Conservation (phyloP, 2,329 filamentous ascomycete genomes). For the Microcera coccophila region DNA sequence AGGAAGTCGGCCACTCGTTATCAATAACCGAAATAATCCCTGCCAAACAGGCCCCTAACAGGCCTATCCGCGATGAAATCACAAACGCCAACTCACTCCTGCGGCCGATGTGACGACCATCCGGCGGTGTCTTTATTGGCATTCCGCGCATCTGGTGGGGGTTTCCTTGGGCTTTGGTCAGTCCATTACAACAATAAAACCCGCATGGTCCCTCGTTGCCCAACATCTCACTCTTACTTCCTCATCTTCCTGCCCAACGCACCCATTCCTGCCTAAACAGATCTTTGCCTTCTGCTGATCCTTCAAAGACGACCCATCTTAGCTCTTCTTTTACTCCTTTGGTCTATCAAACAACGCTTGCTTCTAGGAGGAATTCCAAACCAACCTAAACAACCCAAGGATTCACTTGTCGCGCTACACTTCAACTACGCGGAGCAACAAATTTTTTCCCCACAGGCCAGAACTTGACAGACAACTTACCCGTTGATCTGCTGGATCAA, state of each 20-base stretch:
- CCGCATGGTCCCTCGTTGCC: constrained; percentile 45
- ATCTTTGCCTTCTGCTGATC: constrained; percentile 21
- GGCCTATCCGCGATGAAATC: constrained; percentile 29
- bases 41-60: constrained; percentile 29
- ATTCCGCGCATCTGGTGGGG: constrained; percentile 22
- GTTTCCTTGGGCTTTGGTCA: constrained; percentile 22
- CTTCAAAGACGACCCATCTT: constrained; percentile 24
- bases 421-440: constrained; percentile 21
- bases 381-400: constrained; percentile 24
- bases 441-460: constrained; percentile 26
- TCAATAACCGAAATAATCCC: constrained; percentile 29
- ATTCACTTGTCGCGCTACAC: constrained; percentile 28
- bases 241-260: constrained; percentile 37
- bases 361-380: constrained; percentile 18
- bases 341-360: constrained; percentile 17
- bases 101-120: constrained; percentile 46
- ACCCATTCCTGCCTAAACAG: constrained; percentile 37
- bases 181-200: constrained; percentile 44
- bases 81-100: constrained; percentile 45
- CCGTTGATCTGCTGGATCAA: constrained; percentile 28
- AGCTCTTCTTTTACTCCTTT: constrained; percentile 12
- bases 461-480: constrained; percentile 25
- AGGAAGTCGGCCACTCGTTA: constrained; percentile 37
- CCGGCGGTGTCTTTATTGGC: constrained; percentile 24
- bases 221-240: constrained; percentile 31